Percentiles rank a stretch among this genome's conserved stretches.
Evolutionary conservation across 1,284 basidiomycete genomes (phyloP).

Genomic region (Boletellus deceptivus): DNA sequence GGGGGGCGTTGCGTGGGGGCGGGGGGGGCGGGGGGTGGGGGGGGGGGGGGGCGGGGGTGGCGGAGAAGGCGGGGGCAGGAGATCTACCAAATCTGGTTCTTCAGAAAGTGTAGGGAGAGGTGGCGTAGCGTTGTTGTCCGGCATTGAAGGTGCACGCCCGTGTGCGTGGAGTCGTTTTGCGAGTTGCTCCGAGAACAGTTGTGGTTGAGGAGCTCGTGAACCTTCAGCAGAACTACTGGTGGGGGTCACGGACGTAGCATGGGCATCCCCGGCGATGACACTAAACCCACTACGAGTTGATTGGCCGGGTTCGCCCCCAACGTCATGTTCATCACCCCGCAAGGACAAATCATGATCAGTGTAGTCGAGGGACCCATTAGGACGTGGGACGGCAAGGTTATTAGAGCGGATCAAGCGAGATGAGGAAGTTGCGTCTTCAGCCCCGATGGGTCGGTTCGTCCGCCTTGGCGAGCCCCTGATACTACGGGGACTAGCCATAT

Average conservation of each 20-base stretch:
- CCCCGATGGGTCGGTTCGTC: constrained; percentile 37
- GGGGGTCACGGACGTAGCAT: constrained; percentile 57
- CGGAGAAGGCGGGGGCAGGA: constrained; percentile 27
- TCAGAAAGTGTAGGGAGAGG: constrained; percentile 40
- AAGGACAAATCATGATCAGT: constrained; percentile 39
- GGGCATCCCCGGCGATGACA: constrained; percentile 48
- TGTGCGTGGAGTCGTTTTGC: constrained; percentile 43
- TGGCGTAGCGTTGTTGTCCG: constrained; percentile 18
- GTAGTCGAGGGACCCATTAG: constrained; percentile 43
- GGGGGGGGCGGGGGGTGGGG: constrained; percentile 34
- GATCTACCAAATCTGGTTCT: constrained; percentile 27
- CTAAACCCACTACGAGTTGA: constrained; percentile 48
- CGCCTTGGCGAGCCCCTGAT: constrained; percentile 63
- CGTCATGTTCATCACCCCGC: constrained; percentile 48
- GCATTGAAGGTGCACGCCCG: constrained; percentile 30
- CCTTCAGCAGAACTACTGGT: constrained; percentile 36
- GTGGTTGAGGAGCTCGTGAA: constrained; percentile 37
- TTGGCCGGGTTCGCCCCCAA: constrained; percentile 53
- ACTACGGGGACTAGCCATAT: constrained; percentile 62
- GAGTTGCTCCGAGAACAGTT: constrained; percentile 60
- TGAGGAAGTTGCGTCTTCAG: constrained; percentile 38
- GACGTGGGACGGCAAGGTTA: constrained; percentile 43
- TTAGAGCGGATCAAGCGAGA: constrained; percentile 38
- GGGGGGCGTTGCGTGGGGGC: too few species aligned
- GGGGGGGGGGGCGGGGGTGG: constrained; percentile 39